Evolutionary conservation across 495 filamentous ascomycete genomes (phyloP).

Genomic region (Penicillium pancosmium): DNA sequence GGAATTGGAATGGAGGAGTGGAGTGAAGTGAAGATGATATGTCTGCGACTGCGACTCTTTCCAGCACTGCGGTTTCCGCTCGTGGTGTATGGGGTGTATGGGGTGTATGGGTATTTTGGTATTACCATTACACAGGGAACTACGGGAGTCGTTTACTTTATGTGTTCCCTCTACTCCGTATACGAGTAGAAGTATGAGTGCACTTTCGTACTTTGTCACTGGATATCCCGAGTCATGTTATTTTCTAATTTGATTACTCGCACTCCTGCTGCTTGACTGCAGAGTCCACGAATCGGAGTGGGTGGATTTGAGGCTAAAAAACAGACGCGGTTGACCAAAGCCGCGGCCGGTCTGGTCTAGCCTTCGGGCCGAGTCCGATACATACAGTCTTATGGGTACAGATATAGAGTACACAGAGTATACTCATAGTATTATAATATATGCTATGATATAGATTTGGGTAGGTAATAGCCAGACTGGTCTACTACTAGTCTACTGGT

Average conservation of each 20-base stretch:
- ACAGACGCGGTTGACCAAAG: neutral
- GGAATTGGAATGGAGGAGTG: neutral
- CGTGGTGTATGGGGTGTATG: neutral
- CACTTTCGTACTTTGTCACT: no score
- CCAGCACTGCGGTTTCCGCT: no score
- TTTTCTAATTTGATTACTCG: no score
- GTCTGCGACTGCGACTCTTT: no score
- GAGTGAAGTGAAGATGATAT: slow-evolving; percentile 11
- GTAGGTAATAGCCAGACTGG: no score
- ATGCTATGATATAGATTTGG: neutral
- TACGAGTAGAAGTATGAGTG: no score
- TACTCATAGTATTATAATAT: neutral
- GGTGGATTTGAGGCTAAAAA: slow-evolving; percentile 6
- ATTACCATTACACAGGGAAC: neutral
- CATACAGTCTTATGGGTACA: no score
- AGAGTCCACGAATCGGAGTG: slow-evolving; percentile 1
- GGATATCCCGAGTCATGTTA: no score
- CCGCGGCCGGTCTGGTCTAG: neutral
- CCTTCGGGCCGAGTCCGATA: slow-evolving; percentile 3
- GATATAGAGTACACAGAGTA: neutral
- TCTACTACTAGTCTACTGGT: no score
- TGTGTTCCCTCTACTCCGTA: neutral
- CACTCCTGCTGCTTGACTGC: neutral
- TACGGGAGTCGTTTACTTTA: no score
- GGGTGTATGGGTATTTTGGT: neutral